Evolutionary conservation across 2,329 filamentous ascomycete genomes (phyloP), one percentile per base, ranked within the genome.

Genomic region (Volutella citrinella): DNA sequence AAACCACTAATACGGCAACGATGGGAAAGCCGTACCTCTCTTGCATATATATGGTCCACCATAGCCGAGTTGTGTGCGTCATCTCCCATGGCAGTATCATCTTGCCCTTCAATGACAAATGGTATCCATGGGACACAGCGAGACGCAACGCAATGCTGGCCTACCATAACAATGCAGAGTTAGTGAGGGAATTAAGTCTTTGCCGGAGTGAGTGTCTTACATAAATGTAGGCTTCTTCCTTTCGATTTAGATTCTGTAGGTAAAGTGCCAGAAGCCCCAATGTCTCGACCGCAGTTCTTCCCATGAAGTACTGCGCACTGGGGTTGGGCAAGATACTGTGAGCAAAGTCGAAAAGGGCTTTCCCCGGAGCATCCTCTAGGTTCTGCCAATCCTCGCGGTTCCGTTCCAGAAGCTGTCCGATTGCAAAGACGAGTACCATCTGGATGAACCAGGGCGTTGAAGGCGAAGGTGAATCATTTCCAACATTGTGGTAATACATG

Each of bases 31-130:
- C 34, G 19, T 46, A 51, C 53, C 53, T 40, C 34, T 56, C 54
- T 33, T 56, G 54, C 52, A 55, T 55, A 9, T 55, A 55, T 4
- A 55, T 43, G 5, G 52, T 55, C 52, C 52, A 55, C 49, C 50
- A 55, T 12, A 55, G 39, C 6, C 52, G 46, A 2, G 54, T 55
- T 15, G 52, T 41, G 10, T 55, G 52, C 3, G 37, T 34, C 12
- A 34, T 34, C 30, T 47, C 44, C 14, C 38, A 45, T 14, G 30
- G 38, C 27, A 42, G 17, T 15, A 47, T n/a, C 9, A 29, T 30
- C 19, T 35, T 36, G 19, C 28, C 32, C 4, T 33, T 34, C 6
- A 33, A 27, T 6, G 40, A 43, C 24, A 54, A 48, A 16, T 56
- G 52, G 21, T 55, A 56, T 8, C 43, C 54, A 34, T 56, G 54